Conservation (phyloP, 768 basidiomycete species). For the Rhodotorula kratochvilovae region DNA sequence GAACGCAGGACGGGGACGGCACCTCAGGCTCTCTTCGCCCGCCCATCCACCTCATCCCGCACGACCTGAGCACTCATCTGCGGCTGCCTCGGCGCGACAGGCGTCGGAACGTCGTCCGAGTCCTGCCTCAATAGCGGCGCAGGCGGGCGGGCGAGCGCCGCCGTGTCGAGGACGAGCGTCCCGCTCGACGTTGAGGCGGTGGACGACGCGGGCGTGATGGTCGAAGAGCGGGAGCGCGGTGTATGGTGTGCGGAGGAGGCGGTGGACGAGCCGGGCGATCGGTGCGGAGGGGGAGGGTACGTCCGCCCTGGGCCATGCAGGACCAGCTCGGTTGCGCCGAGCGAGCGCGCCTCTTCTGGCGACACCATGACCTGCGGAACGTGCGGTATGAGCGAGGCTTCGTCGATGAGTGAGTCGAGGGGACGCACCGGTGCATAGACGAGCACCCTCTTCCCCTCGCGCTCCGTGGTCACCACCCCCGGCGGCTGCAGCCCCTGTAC, state of each 20-base stretch:
- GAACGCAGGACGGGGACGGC: background rate
- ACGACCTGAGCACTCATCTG: no score
- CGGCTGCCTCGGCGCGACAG: background rate
- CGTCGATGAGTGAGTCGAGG: background rate
- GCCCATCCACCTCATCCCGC: background rate
- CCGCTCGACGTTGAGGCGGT: background rate
- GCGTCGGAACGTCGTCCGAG: constrained; percentile 4
- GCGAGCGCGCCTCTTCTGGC: constrained; percentile 19
- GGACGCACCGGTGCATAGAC: constrained; percentile 30
- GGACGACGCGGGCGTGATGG: background rate
- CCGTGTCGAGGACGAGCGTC: background rate
- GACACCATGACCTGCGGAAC: constrained; percentile 24
- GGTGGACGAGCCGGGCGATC: background rate
- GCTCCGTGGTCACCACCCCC: background rate
- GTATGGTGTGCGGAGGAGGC: background rate
- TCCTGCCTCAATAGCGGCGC: background rate
- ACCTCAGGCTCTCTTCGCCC: background rate
- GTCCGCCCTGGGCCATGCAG: background rate
- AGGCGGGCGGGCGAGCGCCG: background rate
- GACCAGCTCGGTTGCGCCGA: constrained; percentile 26
- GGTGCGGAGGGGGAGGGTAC: background rate
- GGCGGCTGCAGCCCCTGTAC: background rate
- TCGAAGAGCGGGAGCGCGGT: constrained; percentile 2
- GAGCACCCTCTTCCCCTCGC: constrained; percentile 1
- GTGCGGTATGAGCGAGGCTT: background rate